phyloP scores from a whole-genome alignment of 2,329 filamentous ascomycete species.

The Neobulgaria alba region DNA sequence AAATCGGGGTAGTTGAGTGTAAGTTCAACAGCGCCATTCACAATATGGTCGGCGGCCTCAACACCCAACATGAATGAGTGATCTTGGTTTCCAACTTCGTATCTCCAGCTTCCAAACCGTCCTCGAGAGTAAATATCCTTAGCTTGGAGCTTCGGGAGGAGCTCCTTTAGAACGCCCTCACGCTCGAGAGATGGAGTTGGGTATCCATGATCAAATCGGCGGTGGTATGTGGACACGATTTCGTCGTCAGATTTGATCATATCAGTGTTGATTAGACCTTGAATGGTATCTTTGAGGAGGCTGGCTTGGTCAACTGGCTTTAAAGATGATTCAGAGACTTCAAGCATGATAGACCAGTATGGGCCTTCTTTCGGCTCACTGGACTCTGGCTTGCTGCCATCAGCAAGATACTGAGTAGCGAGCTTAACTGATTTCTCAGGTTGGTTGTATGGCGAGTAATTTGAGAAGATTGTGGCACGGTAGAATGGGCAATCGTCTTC shows the following conservation, averaged over 20 bases:
- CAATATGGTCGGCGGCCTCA: slow-evolving; percentile 64
- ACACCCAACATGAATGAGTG: slow-evolving; percentile 73
- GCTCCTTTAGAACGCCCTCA: slow-evolving; percentile 85
- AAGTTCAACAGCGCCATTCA: slow-evolving; percentile 64
- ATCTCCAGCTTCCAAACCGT: slow-evolving; percentile 95
- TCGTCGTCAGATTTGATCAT: slow-evolving; percentile 89
- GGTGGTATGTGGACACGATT: slow-evolving; percentile 97
- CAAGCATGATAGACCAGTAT: slow-evolving; percentile 99
- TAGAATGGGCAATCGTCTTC: slow-evolving; percentile 99
- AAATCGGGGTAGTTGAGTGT: slow-evolving; percentile 76
- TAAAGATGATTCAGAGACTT: slow-evolving; percentile 91
- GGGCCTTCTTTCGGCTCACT: slow-evolving; percentile 73
- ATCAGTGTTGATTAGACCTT: slow-evolving; percentile 94
- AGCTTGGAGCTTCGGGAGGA: slow-evolving; percentile 85
- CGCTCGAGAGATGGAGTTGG: slow-evolving; percentile 91
- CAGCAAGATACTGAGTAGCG: slow-evolving; percentile 73
- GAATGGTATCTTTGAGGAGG: slow-evolving; percentile 82
- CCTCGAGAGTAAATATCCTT: slow-evolving; percentile 92
- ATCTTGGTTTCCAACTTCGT: slow-evolving; percentile 68
- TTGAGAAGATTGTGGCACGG: slow-evolving; percentile 99
- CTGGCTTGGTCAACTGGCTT: slow-evolving; percentile 87
- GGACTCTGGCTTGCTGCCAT: slow-evolving; percentile 72
- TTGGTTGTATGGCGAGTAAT: slow-evolving; percentile 99
- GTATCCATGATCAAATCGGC: slow-evolving; percentile 96
- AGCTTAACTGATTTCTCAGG: slow-evolving; percentile 75